Percentiles rank a stretch among this genome's conserved stretches.
phyloP scores from a whole-genome alignment of 345 rosid species.

The Rhodomyrtus tomentosa region DNA sequence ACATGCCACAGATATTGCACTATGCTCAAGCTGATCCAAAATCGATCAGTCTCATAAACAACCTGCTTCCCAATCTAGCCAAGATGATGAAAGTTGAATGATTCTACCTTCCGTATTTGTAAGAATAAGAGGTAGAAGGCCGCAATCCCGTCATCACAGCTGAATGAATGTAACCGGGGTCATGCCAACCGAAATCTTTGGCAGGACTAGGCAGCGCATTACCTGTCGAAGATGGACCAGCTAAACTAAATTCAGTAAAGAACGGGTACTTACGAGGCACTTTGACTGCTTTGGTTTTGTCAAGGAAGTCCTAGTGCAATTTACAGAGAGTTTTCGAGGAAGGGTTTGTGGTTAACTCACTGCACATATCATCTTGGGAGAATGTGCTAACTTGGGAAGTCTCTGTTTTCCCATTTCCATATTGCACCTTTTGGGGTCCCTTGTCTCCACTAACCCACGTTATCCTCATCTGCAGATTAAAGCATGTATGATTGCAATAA shows the following conservation, averaged over 20 bases:
- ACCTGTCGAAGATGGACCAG: conserved; percentile 6
- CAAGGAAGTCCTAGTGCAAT: not conserved
- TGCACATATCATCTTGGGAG: conserved; percentile 45
- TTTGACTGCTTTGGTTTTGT: not conserved
- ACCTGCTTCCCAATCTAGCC: not conserved
- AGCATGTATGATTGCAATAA: not conserved
- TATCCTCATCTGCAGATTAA: conserved; percentile 41
- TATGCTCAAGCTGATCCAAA: not conserved
- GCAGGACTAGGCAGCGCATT: conserved; percentile 40
- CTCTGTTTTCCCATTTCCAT: conserved; percentile 28
- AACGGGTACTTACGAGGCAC: not conserved
- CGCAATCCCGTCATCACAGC: conserved; percentile 48
- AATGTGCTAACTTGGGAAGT: conserved; percentile 39
- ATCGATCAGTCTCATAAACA: not conserved
- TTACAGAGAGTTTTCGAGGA: not conserved
- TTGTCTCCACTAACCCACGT: conserved; percentile 63
- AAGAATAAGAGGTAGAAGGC: conserved; percentile 30
- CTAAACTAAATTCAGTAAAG: not conserved
- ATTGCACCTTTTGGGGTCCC: conserved; percentile 34
- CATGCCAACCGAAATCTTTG: conserved; percentile 75
- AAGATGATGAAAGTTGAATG: not conserved
- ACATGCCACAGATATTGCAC: not conserved
- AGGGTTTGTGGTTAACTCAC: conserved; percentile 15
- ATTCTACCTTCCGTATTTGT: conserved; percentile 60
- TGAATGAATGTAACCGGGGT: conserved; percentile 62